A percentile compares a stretch with the other conserved stretches of the same genome.
These are phyloP conservation scores for Phytophthora hybrid DNA, from an alignment of 352 stramenopile genomes.

Conservation along the genomic window DNA sequence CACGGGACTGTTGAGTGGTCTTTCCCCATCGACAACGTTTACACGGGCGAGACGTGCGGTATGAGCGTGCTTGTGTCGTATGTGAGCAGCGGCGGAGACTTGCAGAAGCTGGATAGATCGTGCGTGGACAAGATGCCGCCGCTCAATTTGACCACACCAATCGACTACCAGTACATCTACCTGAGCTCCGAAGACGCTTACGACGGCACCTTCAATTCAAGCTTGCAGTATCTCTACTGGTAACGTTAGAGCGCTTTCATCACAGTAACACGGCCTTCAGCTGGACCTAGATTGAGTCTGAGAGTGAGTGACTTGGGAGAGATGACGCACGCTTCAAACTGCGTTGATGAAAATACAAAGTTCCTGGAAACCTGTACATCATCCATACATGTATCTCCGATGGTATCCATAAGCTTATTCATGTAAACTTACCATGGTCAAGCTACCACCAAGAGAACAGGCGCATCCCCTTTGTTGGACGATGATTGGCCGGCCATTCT, in stretches of 20 bases:
- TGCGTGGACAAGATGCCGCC: neutral
- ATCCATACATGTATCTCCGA: too few relatives aligned
- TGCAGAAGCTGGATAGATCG: neutral
- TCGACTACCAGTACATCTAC: slow-evolving; percentile 9
- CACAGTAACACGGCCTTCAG: too few relatives aligned
- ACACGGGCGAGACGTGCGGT: neutral
- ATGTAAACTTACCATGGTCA: too few relatives aligned
- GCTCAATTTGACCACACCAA: slow-evolving; percentile 33
- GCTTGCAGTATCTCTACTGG: neutral
- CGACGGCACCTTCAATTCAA: slow-evolving; percentile 39
- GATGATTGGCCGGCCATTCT: neutral
- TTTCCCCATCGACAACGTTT: neutral
- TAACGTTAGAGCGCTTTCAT: too few relatives aligned
- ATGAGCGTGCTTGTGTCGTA: neutral
- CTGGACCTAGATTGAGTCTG: too few relatives aligned
- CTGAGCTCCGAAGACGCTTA: slow-evolving; percentile 46
- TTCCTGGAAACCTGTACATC: too few relatives aligned
- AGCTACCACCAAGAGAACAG: neutral
- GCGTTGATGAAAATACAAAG: too few relatives aligned
- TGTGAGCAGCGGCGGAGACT: neutral
- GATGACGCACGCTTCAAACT: too few relatives aligned
- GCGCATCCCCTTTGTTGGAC: neutral
- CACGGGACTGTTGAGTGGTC: slow-evolving; percentile 24
- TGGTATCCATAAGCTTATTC: too few relatives aligned
- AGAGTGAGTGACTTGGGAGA: too few relatives aligned